Conservation (phyloP, 169 alveolate genomes). For the Plasmodium yoelii region DNA sequence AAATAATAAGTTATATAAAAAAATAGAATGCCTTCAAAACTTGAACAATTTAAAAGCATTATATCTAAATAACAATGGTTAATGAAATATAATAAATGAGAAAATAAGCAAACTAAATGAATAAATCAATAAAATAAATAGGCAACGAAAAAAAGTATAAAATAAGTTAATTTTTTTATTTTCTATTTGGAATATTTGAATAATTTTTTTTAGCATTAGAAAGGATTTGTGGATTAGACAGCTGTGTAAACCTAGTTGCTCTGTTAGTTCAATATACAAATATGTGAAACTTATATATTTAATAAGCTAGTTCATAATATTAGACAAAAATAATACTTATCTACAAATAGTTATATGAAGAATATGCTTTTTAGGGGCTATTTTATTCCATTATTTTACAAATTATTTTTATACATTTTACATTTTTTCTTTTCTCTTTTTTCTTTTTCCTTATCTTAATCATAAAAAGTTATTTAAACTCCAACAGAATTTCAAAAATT, state of each 20-base stretch:
- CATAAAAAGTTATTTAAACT: constrained; percentile 36
- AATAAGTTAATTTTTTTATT: background rate
- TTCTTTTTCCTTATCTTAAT: background rate
- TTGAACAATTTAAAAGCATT: constrained; percentile 52
- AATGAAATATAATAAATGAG: background rate
- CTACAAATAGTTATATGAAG: no score
- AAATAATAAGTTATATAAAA: constrained; percentile 43
- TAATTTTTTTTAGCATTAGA: constrained; percentile 50
- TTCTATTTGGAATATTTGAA: background rate
- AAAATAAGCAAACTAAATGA: background rate
- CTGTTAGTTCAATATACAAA: constrained; percentile 34
- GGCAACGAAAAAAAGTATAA: background rate
- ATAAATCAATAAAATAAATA: background rate
- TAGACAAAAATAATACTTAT: no score
- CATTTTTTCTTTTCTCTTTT: background rate
- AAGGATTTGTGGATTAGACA: constrained; percentile 41
- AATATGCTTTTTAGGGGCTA: no score
- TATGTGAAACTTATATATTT: no score
- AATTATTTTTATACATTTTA: no score
- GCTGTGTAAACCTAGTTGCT: constrained; percentile 54
- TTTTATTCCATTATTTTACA: no score
- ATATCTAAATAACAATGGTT: constrained; percentile 73
- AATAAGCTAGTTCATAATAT: no score
- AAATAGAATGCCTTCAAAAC: constrained; percentile 29
- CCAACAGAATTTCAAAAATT: constrained; percentile 46